Conservation (phyloP, 495 filamentous ascomycete genomes). For the Ramalina peruviana region DNA sequence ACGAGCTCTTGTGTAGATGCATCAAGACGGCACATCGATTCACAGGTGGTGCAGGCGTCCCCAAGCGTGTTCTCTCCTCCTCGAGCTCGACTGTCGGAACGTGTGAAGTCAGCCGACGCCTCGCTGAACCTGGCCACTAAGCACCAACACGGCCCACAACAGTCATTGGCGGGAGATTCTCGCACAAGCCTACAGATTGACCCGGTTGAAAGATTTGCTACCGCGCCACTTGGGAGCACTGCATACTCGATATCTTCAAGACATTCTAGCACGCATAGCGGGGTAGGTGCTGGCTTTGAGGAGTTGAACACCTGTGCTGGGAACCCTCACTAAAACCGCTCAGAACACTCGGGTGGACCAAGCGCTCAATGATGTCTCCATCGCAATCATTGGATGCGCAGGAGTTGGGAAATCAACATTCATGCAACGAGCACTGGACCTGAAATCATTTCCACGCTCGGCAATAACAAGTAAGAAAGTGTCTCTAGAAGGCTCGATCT, state of each 20-base stretch:
- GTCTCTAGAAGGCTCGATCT: slow-evolving; percentile 59
- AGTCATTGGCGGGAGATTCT: no score
- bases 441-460: slow-evolving; percentile 44
- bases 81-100: no score
- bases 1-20: no score
- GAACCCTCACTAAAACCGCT: background rate
- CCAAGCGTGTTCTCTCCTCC: no score
- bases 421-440: slow-evolving; percentile 62
- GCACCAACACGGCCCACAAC: no score
- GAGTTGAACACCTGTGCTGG: background rate
- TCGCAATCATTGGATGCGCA: slow-evolving; percentile 69
- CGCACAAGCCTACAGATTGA: background rate
- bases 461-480: slow-evolving; percentile 52
- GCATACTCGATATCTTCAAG: background rate
- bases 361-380: slow-evolving; percentile 55
- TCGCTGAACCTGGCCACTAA: no score
- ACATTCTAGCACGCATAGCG: background rate
- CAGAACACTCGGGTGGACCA: background rate
- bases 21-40: no score
- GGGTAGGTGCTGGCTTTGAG: background rate
- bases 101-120: no score
- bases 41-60: no score
- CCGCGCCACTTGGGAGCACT: background rate
- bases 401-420: slow-evolving; percentile 86
- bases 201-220: slow-evolving; percentile 2